Evolutionary conservation across 228 moss, liverwort and hornwort species (phyloP).

Genomic region (Sphagnum fallax): DNA sequence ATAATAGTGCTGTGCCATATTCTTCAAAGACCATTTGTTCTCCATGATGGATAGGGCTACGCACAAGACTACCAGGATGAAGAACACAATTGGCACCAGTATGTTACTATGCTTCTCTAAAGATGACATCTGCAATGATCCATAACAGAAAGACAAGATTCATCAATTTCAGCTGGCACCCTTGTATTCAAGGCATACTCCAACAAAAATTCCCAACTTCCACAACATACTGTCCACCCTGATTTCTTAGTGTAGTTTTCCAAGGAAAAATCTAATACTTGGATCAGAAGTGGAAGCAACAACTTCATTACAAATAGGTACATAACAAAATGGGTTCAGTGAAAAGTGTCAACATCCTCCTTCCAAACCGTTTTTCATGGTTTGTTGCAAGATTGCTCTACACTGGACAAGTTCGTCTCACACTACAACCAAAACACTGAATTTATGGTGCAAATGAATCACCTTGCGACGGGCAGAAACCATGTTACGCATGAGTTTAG

Average conservation of each 20-base stretch:
- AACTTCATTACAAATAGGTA: neutral
- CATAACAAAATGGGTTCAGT: neutral
- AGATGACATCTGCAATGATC: slow-evolving; percentile 48
- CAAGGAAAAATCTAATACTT: neutral
- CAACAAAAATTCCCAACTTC: neutral
- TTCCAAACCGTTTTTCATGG: neutral
- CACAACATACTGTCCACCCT: neutral
- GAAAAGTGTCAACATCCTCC: neutral
- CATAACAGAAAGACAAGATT: neutral
- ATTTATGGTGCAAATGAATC: neutral
- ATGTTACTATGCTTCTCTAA: slow-evolving; percentile 65
- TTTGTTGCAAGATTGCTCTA: no score
- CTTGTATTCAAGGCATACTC: neutral
- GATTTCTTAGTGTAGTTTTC: neutral
- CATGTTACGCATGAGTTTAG: slow-evolving; percentile 84
- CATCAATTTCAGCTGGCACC: no score
- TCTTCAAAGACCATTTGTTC: slow-evolving; percentile 13
- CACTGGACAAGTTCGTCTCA: no score
- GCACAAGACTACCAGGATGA: slow-evolving; percentile 45
- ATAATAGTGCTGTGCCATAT: slow-evolving; percentile 30
- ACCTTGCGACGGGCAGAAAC: slow-evolving; percentile 66
- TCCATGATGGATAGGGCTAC: slow-evolving; percentile 49
- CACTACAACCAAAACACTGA: no score
- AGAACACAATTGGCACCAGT: slow-evolving; percentile 46
- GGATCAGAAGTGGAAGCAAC: neutral